phyloP scores from a whole-genome alignment of 495 filamentous ascomycete species.

The Trichocladium antarcticum region DNA sequence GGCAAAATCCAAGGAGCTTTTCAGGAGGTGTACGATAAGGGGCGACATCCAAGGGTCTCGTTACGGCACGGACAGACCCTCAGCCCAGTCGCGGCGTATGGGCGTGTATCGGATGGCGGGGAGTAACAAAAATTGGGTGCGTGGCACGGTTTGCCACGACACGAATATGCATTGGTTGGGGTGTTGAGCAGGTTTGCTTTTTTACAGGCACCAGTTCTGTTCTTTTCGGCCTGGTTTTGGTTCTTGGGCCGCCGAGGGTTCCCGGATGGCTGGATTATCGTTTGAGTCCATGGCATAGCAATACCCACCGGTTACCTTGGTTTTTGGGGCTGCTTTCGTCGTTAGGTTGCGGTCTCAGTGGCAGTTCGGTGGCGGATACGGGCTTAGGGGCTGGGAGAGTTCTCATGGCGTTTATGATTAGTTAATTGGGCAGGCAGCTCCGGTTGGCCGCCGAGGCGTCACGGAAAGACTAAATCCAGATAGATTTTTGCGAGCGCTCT shows the following conservation, averaged over 20 bases:
- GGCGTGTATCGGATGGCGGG: conserved; percentile 4
- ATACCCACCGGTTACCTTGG: conserved; percentile 7
- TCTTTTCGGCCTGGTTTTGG: not conserved
- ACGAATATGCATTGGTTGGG: conserved; percentile 26
- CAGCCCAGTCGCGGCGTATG: not conserved
- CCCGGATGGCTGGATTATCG: not conserved
- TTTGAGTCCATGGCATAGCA: conserved; percentile 3
- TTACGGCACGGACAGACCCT: not conserved
- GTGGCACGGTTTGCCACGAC: conserved; percentile 16
- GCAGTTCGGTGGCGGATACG: not conserved
- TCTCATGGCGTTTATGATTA: not conserved
- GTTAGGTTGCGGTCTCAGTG: not conserved
- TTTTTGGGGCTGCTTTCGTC: not conserved
- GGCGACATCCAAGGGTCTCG: not conserved
- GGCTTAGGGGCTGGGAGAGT: not conserved
- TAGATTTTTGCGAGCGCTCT: too few relatives aligned
- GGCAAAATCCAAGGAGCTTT: conserved; percentile 19
- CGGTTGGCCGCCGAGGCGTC: not conserved
- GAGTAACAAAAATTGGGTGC: not conserved
- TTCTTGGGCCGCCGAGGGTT: not conserved
- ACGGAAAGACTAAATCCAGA: not conserved
- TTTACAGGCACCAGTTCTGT: conserved; percentile 3
- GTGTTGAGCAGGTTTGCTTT: conserved; percentile 19
- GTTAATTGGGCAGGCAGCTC: not conserved
- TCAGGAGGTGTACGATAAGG: conserved; percentile 25